phyloP scores from a whole-genome alignment of 2,329 filamentous ascomycete species.

The Ceratocystis colombiana region DNA sequence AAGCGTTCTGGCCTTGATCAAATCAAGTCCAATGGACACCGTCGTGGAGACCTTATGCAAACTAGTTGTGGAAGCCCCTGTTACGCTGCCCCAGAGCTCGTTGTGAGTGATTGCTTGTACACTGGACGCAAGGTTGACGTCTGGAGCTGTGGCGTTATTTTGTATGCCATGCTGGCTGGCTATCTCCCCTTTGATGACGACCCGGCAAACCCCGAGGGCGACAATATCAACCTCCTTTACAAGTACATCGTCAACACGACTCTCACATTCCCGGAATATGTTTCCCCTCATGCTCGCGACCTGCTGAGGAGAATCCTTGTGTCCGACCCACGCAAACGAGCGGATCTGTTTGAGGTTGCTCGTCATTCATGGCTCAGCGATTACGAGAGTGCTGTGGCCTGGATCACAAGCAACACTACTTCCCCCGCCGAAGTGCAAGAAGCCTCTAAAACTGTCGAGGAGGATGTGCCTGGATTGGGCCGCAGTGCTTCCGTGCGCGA shows the following conservation, averaged over 20 bases:
- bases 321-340: constrained; percentile 85
- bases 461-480: constrained; percentile 51
- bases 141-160: constrained; percentile 96
- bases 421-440: constrained; percentile 76
- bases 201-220: constrained; percentile 92
- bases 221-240: constrained; percentile 98
- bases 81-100: constrained; percentile 91
- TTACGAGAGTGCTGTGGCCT: constrained; percentile 90
- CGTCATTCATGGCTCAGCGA: constrained; percentile 97
- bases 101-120: constrained; percentile 94
- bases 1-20: constrained; percentile 78
- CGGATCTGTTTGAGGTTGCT: constrained; percentile 93
- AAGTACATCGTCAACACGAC: constrained; percentile 98
- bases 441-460: constrained; percentile 54
- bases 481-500: constrained; percentile 90
- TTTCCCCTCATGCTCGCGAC: constrained; percentile 91
- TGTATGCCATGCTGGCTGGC: constrained; percentile 97
- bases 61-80: constrained; percentile 97
- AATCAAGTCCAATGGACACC: constrained; percentile 59
- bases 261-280: constrained; percentile 95
- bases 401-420: constrained; percentile 93
- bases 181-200: constrained; percentile 98
- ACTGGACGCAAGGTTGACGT: constrained; percentile 97
- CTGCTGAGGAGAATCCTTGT: constrained; percentile 87
- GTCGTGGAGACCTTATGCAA: constrained; percentile 93